Evolutionary conservation across 176 grass and related monocot species (phyloP), one percentile per base, ranked within the genome.

Genomic region (Bothriochloa decipiens): DNA sequence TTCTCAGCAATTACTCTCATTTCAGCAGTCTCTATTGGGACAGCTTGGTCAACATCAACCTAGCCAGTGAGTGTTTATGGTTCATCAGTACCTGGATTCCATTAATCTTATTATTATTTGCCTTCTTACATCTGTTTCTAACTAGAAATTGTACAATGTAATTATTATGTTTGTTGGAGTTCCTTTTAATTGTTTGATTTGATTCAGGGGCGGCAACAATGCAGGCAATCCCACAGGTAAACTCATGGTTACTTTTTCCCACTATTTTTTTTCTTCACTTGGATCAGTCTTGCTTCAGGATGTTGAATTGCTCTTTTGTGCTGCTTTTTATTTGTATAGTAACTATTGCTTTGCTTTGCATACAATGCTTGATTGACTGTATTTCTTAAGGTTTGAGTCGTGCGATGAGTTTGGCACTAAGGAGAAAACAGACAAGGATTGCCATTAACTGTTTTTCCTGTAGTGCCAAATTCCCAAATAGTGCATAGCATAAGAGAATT

Each of bases 1-100:
- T 83, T 61, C 69, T 68, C 82, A 99, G 97, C 93, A 96, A 96
- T 74, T 99, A 70, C 80, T 99, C 77, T 87, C 91, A 40, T 94
- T 96, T 75, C 93, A 95, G 81, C 97, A 92, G 75, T 86, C 86
- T 77, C 62, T 94, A 29, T 90, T 86, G 55, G 84, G 91, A 22
- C 93, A 92, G 68, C 83, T 94, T 84, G 88, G 93, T 68, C 93
- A 79, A 53, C 74, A 81, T 26, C 93, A 89, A 84, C 57, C 97
- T 70, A 92, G 45, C 84, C 86, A 77, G 96, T 99, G 79, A 99
- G 97, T 92, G 74, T 67, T 70, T 89, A 37, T 63, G 53, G 49
- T 76, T 86, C 61, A 75, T 46, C 47, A 85, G 10, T 64, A 65
- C 72, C 39, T 63, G n/a, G 58, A 50, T 83, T 50, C 25, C 29